A percentile compares a stretch with the other conserved stretches of the same genome.
Conservation (phyloP, 1,139 yeast species). For the Saccharomyces hybrid region DNA sequence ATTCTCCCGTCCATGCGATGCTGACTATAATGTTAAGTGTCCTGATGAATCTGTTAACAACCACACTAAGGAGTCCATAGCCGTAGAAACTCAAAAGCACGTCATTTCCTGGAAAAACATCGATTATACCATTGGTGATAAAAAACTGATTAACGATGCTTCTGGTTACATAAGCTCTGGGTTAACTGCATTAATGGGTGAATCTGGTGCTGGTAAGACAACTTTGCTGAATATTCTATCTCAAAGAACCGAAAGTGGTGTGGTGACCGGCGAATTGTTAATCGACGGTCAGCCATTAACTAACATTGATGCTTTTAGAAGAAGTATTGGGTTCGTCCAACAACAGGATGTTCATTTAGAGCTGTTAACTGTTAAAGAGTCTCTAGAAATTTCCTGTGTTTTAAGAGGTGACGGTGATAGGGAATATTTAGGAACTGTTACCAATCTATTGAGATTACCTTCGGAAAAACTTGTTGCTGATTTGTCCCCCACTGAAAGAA, state of each 20-base stretch:
- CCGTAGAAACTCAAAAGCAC: slow-evolving; percentile 38
- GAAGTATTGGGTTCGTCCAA: slow-evolving; percentile 52
- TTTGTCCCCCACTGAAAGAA: slow-evolving; percentile 36
- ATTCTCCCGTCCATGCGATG: slow-evolving; percentile 6
- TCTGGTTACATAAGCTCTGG: slow-evolving; percentile 50
- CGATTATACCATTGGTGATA: slow-evolving; percentile 38
- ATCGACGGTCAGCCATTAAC: slow-evolving; percentile 44
- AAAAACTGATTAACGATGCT: slow-evolving; percentile 37
- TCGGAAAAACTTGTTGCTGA: slow-evolving; percentile 37
- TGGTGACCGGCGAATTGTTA: slow-evolving; percentile 47
- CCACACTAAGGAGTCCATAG: slow-evolving; percentile 2
- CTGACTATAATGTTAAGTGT: slow-evolving; percentile 7
- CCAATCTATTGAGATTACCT: slow-evolving; percentile 35
- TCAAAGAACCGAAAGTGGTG: slow-evolving; percentile 43
- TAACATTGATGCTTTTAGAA: slow-evolving; percentile 37
- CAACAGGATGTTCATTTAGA: slow-evolving; percentile 50
- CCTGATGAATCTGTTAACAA: slow-evolving; percentile 34
- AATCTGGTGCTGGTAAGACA: slow-evolving; percentile 58
- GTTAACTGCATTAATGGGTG: slow-evolving; percentile 50
- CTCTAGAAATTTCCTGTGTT: slow-evolving; percentile 43
- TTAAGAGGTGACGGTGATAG: slow-evolving; percentile 43
- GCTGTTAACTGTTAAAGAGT: slow-evolving; percentile 44
- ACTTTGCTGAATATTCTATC: slow-evolving; percentile 47
- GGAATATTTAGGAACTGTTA: slow-evolving; percentile 40
- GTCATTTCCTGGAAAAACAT: slow-evolving; percentile 42